Evolutionary conservation across 495 filamentous ascomycete species (phyloP).

Genomic region (Daldinia concentrica): DNA sequence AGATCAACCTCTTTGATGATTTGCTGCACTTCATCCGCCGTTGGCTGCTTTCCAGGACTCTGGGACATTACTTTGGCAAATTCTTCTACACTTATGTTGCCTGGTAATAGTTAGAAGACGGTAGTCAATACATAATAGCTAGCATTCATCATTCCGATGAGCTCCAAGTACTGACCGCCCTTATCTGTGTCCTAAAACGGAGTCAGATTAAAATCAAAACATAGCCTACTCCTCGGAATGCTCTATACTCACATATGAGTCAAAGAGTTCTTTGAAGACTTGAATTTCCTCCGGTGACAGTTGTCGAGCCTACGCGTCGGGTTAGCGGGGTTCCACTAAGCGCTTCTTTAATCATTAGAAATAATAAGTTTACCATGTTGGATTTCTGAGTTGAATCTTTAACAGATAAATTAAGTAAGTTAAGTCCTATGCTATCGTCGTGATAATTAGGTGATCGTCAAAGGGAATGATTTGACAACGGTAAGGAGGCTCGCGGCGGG

Average conservation of each 20-base stretch:
- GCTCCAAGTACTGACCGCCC: constrained; percentile 41
- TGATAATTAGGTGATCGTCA: constrained; percentile 1
- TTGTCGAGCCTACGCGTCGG: constrained; percentile 43
- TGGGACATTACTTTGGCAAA: constrained; percentile 51
- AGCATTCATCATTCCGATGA: background rate
- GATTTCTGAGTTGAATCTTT: background rate
- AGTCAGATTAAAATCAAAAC: background rate
- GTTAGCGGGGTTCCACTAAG: background rate
- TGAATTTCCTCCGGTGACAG: constrained; percentile 47
- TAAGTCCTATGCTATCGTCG: too few species aligned
- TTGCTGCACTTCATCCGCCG: constrained; percentile 44
- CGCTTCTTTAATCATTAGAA: background rate
- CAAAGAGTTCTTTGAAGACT: constrained; percentile 50
- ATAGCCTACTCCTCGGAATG: background rate
- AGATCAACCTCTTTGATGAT: constrained; percentile 52
- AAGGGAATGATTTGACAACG: constrained; percentile 1
- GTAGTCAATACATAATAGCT: background rate
- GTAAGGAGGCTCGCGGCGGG: background rate
- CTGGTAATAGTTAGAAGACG: constrained; percentile 30
- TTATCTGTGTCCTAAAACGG: constrained; percentile 46
- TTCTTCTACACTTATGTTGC: constrained; percentile 49
- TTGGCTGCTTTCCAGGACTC: constrained; percentile 45
- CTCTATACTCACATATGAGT: constrained; percentile 46
- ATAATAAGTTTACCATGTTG: constrained; percentile 16
- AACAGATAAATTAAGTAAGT: background rate